phyloP scores from a whole-genome alignment of 1,284 basidiomycete genomes.

The Volvariella volvacea region DNA sequence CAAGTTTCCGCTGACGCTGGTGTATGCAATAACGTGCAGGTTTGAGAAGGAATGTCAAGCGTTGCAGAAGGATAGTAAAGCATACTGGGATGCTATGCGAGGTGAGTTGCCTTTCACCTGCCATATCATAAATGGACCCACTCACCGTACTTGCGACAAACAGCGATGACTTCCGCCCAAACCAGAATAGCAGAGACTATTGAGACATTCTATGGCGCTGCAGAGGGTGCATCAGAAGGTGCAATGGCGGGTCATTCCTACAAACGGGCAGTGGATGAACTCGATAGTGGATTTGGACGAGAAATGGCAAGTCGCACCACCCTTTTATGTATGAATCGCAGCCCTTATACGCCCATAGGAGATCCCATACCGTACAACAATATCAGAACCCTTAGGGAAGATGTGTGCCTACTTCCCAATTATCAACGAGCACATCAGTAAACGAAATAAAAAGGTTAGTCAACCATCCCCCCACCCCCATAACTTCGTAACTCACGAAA shows the following conservation, averaged over 20 bases:
- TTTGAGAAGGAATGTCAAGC: constrained; percentile 91
- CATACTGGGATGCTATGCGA: constrained; percentile 92
- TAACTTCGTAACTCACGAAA: not conserved
- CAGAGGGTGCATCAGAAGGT: constrained; percentile 80
- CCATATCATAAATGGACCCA: constrained; percentile 1
- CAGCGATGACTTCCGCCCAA: constrained; percentile 90
- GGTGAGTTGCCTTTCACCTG: constrained; percentile 37
- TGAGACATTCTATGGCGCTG: constrained; percentile 86
- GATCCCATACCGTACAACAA: constrained; percentile 87
- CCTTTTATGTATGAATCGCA: constrained; percentile 4
- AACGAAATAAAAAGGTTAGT: constrained; percentile 91
- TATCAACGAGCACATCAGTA: constrained; percentile 90
- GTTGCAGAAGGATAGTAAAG: constrained; percentile 94
- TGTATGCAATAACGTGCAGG: constrained; percentile 31
- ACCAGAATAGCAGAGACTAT: constrained; percentile 93
- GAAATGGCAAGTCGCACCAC: constrained; percentile 67
- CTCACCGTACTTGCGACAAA: too few relatives aligned
- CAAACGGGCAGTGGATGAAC: constrained; percentile 90
- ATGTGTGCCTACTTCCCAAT: constrained; percentile 94
- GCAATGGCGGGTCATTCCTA: constrained; percentile 98
- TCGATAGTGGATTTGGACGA: constrained; percentile 80
- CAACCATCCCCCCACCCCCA: not conserved
- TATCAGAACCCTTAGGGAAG: constrained; percentile 93
- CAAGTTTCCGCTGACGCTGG: too few relatives aligned
- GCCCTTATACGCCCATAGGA: constrained; percentile 48